Base-by-base conservation (phyloP, 2,329 filamentous ascomycete species). In the Westerdykella sp. region DNA sequence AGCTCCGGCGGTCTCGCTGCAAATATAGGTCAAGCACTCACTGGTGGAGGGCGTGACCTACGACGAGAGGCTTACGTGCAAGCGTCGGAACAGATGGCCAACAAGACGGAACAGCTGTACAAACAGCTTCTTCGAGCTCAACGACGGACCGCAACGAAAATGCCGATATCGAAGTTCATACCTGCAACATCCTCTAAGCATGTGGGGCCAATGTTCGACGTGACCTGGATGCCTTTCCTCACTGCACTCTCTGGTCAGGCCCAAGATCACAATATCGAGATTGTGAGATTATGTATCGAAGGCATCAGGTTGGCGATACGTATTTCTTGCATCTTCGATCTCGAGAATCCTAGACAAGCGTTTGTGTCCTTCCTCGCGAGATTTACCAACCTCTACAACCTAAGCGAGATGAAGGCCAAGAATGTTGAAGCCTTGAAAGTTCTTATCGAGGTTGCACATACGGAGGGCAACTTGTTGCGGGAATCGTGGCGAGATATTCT, bases 141-240 rank as follows among this genome's bases (percentile, higher is more conserved):
- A 66, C 83, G 87, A 39, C 84, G 82, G 57, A 93, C 87, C 46
- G 81, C 87, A 1, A 72, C 85, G 34, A 84, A 85, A 64, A 78
- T 63, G 70, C 81, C 72, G n/a, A 69, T 67, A 57, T 83, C 75
- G 69, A 82, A 73, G 44, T 98, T 93, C 67, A 94, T 98, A 42
- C 86, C 88, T 1, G 93, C 93, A 3, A 93, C 88, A 1, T 97
- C 90, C 0, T 90, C 88, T 64, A 91, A 88, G 56, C 93, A 98
- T 65, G 86, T 96, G 39, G 93, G 93, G 0, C 89, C 93, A 1
- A 98, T 98, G 93, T 97, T 98, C 61, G 90, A 95, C 57, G 89
- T 95, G 18, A 94, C 89, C 0, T 98, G 93, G 93, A 98, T 97
- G 91, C 95, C 91, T 9, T 94, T 96, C 67, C 85, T 98, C 59